Percentiles rank a stretch among this genome's conserved stretches.
Conservation (phyloP, 23 red algal genomes). For the Agarophyton chilense region DNA sequence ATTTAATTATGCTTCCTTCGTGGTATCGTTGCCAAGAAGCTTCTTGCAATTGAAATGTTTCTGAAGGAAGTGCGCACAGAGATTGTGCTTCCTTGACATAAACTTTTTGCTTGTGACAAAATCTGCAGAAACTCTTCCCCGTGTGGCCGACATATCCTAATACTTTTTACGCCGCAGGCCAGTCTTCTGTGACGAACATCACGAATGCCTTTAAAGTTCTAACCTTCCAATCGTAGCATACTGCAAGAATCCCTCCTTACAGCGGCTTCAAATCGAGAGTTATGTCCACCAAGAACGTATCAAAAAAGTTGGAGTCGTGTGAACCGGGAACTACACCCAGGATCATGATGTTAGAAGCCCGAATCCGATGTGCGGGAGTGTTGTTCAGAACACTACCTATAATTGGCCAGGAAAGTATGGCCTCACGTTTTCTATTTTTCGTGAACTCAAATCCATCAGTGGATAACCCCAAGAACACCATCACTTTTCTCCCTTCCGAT, state of each 20-base stretch:
- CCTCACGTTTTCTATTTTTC: neutral
- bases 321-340: neutral
- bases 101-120: neutral
- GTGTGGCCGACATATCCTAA: constrained; percentile 18
- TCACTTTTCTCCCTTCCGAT: neutral
- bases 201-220: neutral
- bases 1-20: neutral
- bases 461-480: neutral
- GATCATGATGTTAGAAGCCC: neutral
- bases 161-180: constrained; percentile 18
- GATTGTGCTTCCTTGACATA: neutral
- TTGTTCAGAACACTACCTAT: neutral
- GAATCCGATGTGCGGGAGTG: neutral
- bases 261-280: neutral
- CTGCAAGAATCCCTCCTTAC: neutral
- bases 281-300: neutral
- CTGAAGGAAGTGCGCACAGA: neutral
- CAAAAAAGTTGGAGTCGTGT: neutral
- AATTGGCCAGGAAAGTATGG: neutral
- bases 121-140: neutral
- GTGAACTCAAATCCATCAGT: constrained; percentile 19
- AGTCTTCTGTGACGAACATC: neutral
- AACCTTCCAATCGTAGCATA: constrained; percentile 4
- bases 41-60: neutral
- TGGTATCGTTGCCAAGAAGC: neutral